Evolutionary conservation across 495 filamentous ascomycete genomes (phyloP), one percentile per base, ranked within the genome.

Genomic region (Elasticomyces elasticus): DNA sequence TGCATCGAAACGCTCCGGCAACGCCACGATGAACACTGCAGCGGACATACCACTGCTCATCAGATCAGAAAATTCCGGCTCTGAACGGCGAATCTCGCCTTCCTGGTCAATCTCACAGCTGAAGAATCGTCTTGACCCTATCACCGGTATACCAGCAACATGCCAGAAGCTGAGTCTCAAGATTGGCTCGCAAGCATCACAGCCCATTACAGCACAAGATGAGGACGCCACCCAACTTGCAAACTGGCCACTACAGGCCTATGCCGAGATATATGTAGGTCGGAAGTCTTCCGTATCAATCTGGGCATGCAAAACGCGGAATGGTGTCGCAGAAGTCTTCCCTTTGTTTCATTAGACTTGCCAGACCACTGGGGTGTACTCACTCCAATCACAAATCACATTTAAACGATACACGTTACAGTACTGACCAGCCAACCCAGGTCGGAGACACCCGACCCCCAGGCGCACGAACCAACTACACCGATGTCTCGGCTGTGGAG

Each of bases 31-130:
- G 51, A 45, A 20, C 33, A 58, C 59, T 6, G 22, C 55, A 19
- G 15, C 79, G 40, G 92, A 97, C 69, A 77, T 98, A 28, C 85
- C 89, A 55, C 79, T 97, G 62, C 77, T 83, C 55, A 84, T 98
- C 67, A 83, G 79, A 51, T 89, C 88, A 42, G 79, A 87, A 37
- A 81, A 84, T 64, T 71, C 81, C 19, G 74, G 75, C 26, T 86
- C 87, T 30, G 92, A 98, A 65, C 84, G 91, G 46, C 85, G 92
- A 59, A 79, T 97, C 67, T 89, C 86, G 9, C 90, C 91, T 2
- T 86, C 90, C 62, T 98, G 94, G 92, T 85, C 83, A 54, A 85
- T 98, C 62, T 68, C 78, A 27, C 84, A 89, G 62, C 76, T 96
- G 51, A 97, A 94, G 70, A 69, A 74, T 22, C 95, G 94, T 70